Conservation (phyloP, 1,139 yeast genomes). For the Magnusiomyces paraingens region DNA sequence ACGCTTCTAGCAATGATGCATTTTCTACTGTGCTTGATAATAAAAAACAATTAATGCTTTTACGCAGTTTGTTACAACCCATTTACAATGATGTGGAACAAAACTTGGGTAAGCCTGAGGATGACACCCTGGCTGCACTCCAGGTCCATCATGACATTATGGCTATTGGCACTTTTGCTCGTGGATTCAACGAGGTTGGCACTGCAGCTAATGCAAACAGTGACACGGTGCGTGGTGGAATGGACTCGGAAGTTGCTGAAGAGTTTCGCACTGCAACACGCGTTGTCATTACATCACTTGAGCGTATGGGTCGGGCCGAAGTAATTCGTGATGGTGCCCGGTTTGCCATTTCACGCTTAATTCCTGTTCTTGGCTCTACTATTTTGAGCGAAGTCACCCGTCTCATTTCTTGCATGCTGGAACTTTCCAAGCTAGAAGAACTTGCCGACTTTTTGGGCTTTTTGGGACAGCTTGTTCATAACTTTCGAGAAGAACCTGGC, state of each 20-base stretch:
- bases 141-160: conserved; percentile 82
- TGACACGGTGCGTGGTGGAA: conserved; percentile 9
- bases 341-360: conserved; percentile 79
- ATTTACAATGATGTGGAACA: conserved; percentile 67
- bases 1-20: conserved; percentile 27
- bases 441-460: conserved; percentile 77
- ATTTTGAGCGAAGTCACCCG: conserved; percentile 59
- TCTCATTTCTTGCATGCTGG: conserved; percentile 64
- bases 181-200: conserved; percentile 57
- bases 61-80: conserved; percentile 59
- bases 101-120: conserved; percentile 35
- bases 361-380: conserved; percentile 59
- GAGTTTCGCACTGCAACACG: conserved; percentile 70
- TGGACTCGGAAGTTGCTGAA: conserved; percentile 33
- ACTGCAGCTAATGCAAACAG: conserved; percentile 15
- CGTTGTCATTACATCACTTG: conserved; percentile 77
- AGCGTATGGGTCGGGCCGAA: conserved; percentile 60
- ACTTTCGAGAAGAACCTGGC: conserved; percentile 57
- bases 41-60: conserved; percentile 20
- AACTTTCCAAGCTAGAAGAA: conserved; percentile 59
- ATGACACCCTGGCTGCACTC: conserved; percentile 45
- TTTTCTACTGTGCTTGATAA: background rate
- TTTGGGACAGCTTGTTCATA: conserved; percentile 81
- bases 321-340: conserved; percentile 79
- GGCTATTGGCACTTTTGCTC: conserved; percentile 85